A percentile compares a stretch with the other conserved stretches of the same genome.
Conservation (phyloP, 352 stramenopile species). For the Globisporangium radiosum region DNA sequence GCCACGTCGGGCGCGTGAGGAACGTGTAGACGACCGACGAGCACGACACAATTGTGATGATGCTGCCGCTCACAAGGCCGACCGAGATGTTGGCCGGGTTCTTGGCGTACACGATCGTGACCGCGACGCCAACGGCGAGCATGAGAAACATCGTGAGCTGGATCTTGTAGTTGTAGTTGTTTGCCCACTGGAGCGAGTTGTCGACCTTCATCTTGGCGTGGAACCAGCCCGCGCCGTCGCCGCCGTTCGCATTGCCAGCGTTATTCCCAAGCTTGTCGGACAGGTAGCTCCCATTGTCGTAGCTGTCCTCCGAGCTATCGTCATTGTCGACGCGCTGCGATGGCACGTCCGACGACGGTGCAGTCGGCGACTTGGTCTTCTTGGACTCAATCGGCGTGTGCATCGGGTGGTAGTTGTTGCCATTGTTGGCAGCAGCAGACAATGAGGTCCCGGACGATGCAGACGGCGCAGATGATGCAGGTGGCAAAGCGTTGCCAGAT, state of each 20-base stretch:
- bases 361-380: constrained; percentile 15
- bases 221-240: constrained; percentile 77
- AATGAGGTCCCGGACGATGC: neutral
- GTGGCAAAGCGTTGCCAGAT: neutral
- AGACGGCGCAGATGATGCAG: neutral
- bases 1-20: constrained; percentile 63
- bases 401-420: constrained; percentile 36
- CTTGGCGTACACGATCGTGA: constrained; percentile 55
- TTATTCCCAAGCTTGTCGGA: constrained; percentile 42
- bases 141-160: constrained; percentile 72
- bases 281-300: constrained; percentile 61
- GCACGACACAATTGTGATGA: constrained; percentile 76
- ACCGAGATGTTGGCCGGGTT: constrained; percentile 53
- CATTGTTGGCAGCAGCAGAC: neutral
- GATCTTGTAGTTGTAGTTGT: constrained; percentile 90
- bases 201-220: constrained; percentile 84
- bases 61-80: constrained; percentile 60
- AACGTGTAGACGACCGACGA: constrained; percentile 76
- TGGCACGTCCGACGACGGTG: constrained; percentile 8
- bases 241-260: constrained; percentile 20
- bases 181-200: constrained; percentile 78
- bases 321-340: constrained; percentile 47
- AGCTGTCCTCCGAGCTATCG: constrained; percentile 72
- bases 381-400: constrained; percentile 45
- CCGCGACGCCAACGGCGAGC: constrained; percentile 45